Evolutionary conservation across 306 rosid genomes (phyloP).

Genomic region (Quercus alba): DNA sequence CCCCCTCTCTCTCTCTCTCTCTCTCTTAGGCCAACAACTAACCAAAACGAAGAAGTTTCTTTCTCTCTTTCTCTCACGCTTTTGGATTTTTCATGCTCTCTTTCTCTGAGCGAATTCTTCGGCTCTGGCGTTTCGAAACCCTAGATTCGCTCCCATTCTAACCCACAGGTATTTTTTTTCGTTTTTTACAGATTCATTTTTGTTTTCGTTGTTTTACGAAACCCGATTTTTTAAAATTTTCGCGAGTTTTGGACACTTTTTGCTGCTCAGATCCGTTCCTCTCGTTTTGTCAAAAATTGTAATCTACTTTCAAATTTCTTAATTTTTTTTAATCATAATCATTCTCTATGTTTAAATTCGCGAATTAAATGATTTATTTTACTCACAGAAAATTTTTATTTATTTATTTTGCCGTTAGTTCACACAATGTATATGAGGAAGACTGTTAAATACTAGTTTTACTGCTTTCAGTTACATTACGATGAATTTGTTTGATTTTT

Average conservation of each 20-base stretch:
- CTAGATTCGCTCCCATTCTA: slow-evolving; percentile 53
- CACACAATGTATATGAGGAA: slow-evolving; percentile 41
- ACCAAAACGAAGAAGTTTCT: slow-evolving; percentile 38
- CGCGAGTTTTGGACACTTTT: slow-evolving; percentile 8
- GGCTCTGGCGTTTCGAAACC: slow-evolving; percentile 37
- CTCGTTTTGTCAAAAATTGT: slow-evolving; percentile 5
- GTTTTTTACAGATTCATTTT: slow-evolving; percentile 24
- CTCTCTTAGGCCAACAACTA: slow-evolving; percentile 40
- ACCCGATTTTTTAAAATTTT: not conserved
- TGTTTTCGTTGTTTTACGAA: not conserved
- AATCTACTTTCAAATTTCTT: slow-evolving; percentile 19
- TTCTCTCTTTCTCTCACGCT: slow-evolving; percentile 24
- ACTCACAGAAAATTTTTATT: not conserved
- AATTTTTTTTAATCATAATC: not conserved
- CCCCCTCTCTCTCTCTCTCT: slow-evolving; percentile 34
- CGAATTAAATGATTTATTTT: slow-evolving; percentile 2
- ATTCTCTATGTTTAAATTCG: slow-evolving; percentile 21
- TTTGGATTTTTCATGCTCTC: slow-evolving; percentile 47
- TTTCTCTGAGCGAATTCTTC: slow-evolving; percentile 32
- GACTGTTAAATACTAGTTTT: slow-evolving; percentile 18
- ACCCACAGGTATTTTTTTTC: slow-evolving; percentile 30
- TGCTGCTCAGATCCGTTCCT: slow-evolving; percentile 55
- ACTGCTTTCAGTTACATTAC: slow-evolving; percentile 10
- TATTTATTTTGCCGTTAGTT: slow-evolving; percentile 28
- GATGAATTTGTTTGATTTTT: slow-evolving; percentile 9